Conservation (phyloP, 192 early-diverging fungal genomes). For the Linnemannia elongata region DNA sequence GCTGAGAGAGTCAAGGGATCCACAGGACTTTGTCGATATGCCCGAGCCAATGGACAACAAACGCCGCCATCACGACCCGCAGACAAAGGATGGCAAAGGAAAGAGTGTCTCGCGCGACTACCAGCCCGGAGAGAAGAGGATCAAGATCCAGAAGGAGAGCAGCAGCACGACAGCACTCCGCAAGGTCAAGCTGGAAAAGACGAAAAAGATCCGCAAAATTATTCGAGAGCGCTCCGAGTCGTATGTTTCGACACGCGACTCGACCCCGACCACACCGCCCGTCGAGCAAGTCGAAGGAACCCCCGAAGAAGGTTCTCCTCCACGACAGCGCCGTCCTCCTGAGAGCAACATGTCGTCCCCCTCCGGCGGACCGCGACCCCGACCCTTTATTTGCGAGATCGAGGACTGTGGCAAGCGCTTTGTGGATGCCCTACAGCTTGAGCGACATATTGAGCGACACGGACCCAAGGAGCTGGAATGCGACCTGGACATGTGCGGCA, state of each 20-base stretch:
- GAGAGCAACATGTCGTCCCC: conserved; percentile 34
- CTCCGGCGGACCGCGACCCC: conserved; percentile 24
- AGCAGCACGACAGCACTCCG: not conserved
- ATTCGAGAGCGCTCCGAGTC: conserved; percentile 45
- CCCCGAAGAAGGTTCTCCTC: conserved; percentile 10
- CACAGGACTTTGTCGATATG: conserved; percentile 31
- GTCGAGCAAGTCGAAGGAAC: not conserved
- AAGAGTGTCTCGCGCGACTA: conserved; percentile 13
- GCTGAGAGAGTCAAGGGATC: conserved; percentile 48
- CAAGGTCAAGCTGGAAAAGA: conserved; percentile 21
- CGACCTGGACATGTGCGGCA: conserved; percentile 52
- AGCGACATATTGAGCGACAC: conserved; percentile 49
- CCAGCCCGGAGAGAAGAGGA: conserved; percentile 18
- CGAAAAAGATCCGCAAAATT: conserved; percentile 15
- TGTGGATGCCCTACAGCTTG: conserved; percentile 51
- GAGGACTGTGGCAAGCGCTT: conserved; percentile 56
- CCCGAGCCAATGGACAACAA: conserved; percentile 24
- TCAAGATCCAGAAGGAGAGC: conserved; percentile 17
- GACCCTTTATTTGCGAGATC: conserved; percentile 50
- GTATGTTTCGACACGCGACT: conserved; percentile 32
- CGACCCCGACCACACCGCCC: conserved; percentile 37
- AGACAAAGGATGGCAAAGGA: conserved; percentile 19
- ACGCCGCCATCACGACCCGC: conserved; percentile 17
- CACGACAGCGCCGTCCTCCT: conserved; percentile 4
- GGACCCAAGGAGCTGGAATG: conserved; percentile 55